phyloP scores from a whole-genome alignment of 441 rosid species.

The Jatropha multifida region DNA sequence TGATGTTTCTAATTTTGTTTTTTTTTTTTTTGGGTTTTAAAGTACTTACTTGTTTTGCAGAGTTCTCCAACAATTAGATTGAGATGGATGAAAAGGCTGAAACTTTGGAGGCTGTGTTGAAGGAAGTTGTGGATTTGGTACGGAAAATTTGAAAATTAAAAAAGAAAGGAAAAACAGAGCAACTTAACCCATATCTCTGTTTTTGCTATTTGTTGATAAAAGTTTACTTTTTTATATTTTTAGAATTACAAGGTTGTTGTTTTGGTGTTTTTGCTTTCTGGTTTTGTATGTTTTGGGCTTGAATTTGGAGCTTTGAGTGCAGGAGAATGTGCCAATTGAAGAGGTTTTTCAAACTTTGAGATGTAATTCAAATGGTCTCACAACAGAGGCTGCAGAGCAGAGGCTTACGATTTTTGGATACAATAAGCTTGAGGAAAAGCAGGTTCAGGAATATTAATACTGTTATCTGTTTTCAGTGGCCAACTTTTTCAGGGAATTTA shows the following conservation, averaged over 20 bases:
- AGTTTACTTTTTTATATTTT: background rate
- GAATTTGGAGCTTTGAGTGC: slow-evolving; percentile 25
- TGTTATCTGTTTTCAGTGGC: background rate
- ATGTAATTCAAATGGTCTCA: slow-evolving; percentile 81
- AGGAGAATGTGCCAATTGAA: slow-evolving; percentile 94
- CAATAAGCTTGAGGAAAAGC: slow-evolving; percentile 95
- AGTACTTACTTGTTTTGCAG: background rate
- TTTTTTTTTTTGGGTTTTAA: background rate
- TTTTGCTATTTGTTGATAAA: background rate
- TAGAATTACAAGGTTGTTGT: background rate
- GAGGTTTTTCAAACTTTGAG: slow-evolving; percentile 90
- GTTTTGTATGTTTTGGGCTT: slow-evolving; percentile 12
- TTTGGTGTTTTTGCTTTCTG: background rate
- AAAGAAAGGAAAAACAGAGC: slow-evolving; percentile 13
- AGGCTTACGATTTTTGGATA: slow-evolving; percentile 86
- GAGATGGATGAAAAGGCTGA: slow-evolving; percentile 66
- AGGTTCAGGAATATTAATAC: slow-evolving; percentile 34
- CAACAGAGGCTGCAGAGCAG: slow-evolving; percentile 69
- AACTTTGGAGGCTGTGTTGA: slow-evolving; percentile 78
- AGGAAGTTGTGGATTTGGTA: slow-evolving; percentile 96
- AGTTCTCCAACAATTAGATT: slow-evolving; percentile 7
- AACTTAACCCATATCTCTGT: background rate
- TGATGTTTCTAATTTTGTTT: background rate
- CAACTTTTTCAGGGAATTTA: slow-evolving; percentile 39
- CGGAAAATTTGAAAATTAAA: slow-evolving; percentile 45